These are phyloP conservation scores for Macrolepiota dolichaula DNA, from an alignment of 768 basidiomycete species.

Conservation along the genomic window DNA sequence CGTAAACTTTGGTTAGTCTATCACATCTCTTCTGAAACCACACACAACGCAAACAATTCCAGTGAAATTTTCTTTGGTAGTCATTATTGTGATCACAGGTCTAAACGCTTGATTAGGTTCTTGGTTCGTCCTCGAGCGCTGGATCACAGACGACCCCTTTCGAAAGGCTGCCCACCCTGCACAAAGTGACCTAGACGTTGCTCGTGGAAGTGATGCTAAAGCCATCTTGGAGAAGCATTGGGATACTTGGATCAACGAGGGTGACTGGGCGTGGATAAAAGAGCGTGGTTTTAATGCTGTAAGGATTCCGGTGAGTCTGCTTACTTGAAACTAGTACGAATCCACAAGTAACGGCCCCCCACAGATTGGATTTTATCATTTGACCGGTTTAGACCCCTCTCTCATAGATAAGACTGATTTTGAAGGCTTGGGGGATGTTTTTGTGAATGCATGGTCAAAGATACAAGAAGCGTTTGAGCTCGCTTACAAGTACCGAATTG, in stretches of 20 bases:
- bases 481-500: constrained; percentile 57
- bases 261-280: constrained; percentile 63
- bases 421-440: constrained; percentile 42
- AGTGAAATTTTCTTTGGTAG: too few relatives aligned
- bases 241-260: constrained; percentile 66
- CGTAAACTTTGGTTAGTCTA: constrained; percentile 70
- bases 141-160: constrained; percentile 67
- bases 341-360: background rate
- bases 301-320: constrained; percentile 51
- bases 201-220: constrained; percentile 48
- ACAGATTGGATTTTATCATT: constrained; percentile 73
- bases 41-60: background rate
- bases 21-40: background rate
- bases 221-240: constrained; percentile 62
- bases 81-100: background rate
- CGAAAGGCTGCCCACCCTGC: constrained; percentile 46
- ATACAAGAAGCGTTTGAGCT: constrained; percentile 56
- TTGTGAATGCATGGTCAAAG: constrained; percentile 64
- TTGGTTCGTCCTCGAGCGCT: constrained; percentile 78
- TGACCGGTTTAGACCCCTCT: constrained; percentile 55
- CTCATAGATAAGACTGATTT: constrained; percentile 69
- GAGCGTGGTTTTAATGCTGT: constrained; percentile 58
- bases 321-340: constrained; percentile 20
- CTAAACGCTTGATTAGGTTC: constrained; percentile 41
- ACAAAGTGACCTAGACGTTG: constrained; percentile 71